Evolutionary conservation across 805 yeast species (phyloP).

Genomic region (Huiozyma sinensis): DNA sequence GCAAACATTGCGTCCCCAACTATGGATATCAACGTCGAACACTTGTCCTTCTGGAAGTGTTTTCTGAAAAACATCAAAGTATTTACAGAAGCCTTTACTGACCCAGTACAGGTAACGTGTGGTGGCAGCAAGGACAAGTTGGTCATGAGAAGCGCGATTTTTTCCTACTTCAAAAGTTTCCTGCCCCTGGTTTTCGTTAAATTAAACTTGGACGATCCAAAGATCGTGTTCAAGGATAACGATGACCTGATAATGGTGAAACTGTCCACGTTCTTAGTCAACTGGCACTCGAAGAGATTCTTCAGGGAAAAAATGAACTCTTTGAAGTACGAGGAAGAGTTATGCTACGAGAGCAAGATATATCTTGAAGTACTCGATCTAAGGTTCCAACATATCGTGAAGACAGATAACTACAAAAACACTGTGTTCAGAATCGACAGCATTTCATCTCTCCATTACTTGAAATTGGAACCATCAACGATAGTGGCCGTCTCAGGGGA

Average conservation of each 20-base stretch:
- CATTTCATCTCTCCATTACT: slow-evolving; percentile 12
- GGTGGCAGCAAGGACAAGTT: slow-evolving; percentile 1
- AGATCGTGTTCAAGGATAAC: slow-evolving; percentile 25
- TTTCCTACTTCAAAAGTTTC: slow-evolving; percentile 13
- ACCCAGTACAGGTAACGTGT: slow-evolving; percentile 5
- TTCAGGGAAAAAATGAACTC: slow-evolving; percentile 1
- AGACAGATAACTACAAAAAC: slow-evolving; percentile 8
- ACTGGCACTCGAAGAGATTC: slow-evolving; percentile 15
- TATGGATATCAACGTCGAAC: slow-evolving; percentile 34
- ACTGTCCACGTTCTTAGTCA: slow-evolving; percentile 21
- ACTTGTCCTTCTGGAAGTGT: slow-evolving; percentile 29
- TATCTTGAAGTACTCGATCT: slow-evolving; percentile 17
- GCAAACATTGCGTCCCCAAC: slow-evolving; percentile 36
- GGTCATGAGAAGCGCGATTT: slow-evolving; percentile 3
- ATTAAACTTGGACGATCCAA: slow-evolving; percentile 32
- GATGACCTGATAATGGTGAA: slow-evolving; percentile 23
- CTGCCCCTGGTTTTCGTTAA: slow-evolving; percentile 30
- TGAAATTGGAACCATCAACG: slow-evolving; percentile 18
- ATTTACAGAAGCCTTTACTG: slow-evolving; percentile 12
- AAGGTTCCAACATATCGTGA: slow-evolving; percentile 14
- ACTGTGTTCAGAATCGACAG: slow-evolving; percentile 16
- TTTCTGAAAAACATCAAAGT: slow-evolving; percentile 23
- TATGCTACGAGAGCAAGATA: slow-evolving; percentile 12
- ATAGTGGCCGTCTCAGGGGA: slow-evolving; percentile 11
- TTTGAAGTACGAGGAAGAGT: slow-evolving; percentile 4